Conservation (phyloP, 306 rosid species). For the Quillaja saponaria region DNA sequence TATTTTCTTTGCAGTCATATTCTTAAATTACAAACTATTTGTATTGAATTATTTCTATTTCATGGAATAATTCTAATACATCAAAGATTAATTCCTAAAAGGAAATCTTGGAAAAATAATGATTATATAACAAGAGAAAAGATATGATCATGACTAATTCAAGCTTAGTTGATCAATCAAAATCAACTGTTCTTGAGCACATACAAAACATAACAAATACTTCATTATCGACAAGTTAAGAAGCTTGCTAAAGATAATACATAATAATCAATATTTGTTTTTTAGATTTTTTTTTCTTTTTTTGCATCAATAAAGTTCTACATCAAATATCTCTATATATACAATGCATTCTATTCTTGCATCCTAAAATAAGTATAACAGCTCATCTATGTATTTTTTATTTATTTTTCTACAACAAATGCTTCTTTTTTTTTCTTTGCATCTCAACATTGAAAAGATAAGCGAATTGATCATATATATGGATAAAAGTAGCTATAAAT, state of each 20-base stretch:
- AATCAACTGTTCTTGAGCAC: background rate
- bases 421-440: conserved; percentile 38
- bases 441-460: conserved; percentile 36
- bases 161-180: conserved; percentile 1
- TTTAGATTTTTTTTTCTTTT: conserved; percentile 8
- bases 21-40: no score
- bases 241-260: conserved; percentile 24
- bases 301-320: conserved; percentile 37
- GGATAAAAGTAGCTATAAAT: conserved; percentile 40
- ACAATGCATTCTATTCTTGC: conserved; percentile 27
- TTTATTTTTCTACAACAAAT: conserved; percentile 40
- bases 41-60: no score
- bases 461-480: conserved; percentile 35
- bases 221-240: conserved; percentile 12
- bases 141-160: background rate
- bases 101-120: no score
- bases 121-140: no score
- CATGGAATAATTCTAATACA: no score
- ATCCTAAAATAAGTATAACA: conserved; percentile 41
- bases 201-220: no score
- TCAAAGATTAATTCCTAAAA: no score
- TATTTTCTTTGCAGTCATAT: no score
- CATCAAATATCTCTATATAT: conserved; percentile 28
- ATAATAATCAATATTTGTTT: conserved; percentile 6
- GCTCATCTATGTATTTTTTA: conserved; percentile 1